phyloP scores from a whole-genome alignment of 768 basidiomycete species.

The Tephrocybe sp. region DNA sequence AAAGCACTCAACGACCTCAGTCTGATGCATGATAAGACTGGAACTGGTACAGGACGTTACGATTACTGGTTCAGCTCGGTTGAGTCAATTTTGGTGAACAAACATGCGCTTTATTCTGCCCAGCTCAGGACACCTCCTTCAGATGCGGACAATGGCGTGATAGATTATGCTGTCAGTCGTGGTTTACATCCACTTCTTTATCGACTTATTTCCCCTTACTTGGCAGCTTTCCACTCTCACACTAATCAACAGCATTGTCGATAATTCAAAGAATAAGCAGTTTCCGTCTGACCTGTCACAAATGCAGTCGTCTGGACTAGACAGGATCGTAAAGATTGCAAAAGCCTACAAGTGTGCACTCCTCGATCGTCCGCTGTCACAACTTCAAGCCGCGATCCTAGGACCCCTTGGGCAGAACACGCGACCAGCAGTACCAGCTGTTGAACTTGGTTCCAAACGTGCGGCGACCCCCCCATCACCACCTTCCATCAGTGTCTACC shows the following conservation, averaged over 20 bases:
- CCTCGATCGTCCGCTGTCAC: background rate
- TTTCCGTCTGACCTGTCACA: background rate
- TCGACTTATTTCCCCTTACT: background rate
- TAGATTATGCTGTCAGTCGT: background rate
- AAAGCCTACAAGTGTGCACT: background rate
- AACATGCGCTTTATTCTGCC: background rate
- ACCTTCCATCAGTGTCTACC: background rate
- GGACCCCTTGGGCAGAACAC: background rate
- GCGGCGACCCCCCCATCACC: background rate
- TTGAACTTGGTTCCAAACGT: background rate
- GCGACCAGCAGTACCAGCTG: background rate
- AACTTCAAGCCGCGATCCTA: too few relatives aligned
- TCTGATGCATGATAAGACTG: background rate
- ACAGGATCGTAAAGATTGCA: background rate
- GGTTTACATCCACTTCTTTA: too few relatives aligned
- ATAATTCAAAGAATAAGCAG: background rate
- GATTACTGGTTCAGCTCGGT: background rate
- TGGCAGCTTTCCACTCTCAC: background rate
- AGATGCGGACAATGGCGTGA: background rate
- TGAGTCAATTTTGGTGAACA: background rate
- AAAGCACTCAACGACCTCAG: background rate
- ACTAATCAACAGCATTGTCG: background rate
- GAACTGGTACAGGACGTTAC: background rate
- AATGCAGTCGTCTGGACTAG: background rate
- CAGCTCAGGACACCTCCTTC: background rate